Evolutionary conservation across 2,329 filamentous ascomycete species (phyloP), one percentile per base, ranked within the genome.

Genomic region (Emmonsiellopsis sp.): DNA sequence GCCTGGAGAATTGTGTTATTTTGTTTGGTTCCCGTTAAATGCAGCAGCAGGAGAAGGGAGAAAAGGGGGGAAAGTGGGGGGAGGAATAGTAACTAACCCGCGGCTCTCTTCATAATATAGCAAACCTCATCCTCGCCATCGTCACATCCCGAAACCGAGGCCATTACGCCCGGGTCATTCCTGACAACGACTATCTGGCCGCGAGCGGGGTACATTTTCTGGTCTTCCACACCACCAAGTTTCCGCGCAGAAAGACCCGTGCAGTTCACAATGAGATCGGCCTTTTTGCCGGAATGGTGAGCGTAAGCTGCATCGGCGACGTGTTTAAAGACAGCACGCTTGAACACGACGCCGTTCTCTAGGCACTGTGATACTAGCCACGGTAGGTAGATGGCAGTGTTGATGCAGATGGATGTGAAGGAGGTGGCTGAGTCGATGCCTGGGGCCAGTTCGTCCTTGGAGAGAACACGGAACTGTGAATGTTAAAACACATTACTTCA

Each of bases 371-470:
- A 86, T 0, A 87, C 75, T 0, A 97, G 83, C 82, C 87, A 96
- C 3, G 88, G 83, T 2, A 96, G 81, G 71, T 96, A 97, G 54
- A 96, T 72, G 42, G 87, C 82, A 0, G 88, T 88, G 72, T 97
- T 96, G 68, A 96, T 92, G 71, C 91, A 96, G 42, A 95, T 84
- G 1, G 87, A 92, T 6, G 82, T 88, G 68, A 93, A 95, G 53
- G 79, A 76, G 49, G 82, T 87, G 27, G 83, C 90, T 9, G 85
- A 86, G 56, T 89, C 84, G 51, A 85, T 80, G 14, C 80, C 87
- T 0, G 73, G 61, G 0, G 82, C 80, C 1, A 95, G 72, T 60
- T 86, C 77, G 8, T 63, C 55, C 8, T 77, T 67, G 4, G 77
- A 65, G 3, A 92, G 69, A 54, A 82, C 72, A 56, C 81, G 79